Base-by-base conservation (phyloP, 176 grass and related monocot genomes). In the Avena insularis region DNA sequence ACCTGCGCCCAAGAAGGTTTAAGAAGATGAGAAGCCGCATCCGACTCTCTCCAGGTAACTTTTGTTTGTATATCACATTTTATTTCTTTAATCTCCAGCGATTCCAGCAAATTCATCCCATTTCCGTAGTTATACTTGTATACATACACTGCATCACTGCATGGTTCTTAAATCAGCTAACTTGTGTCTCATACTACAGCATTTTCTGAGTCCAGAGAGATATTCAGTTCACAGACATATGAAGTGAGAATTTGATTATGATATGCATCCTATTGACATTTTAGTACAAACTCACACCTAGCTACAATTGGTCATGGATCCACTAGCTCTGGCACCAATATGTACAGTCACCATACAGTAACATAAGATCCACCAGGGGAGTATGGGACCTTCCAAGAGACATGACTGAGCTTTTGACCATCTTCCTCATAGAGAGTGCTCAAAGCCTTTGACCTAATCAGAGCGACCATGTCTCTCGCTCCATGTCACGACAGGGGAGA, bases 361-460 rank as follows among this genome's bases (percentile, higher is more conserved):
- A 82, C 58, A 69, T 43, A 74, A 35, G 33, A 79, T 82, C 55
- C 73, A 83, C 57, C 73, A 21, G 45, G 12, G 20, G 79, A 83
- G 48, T 64, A 21, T 59, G 12, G 20, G 79, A 83, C 83, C 75
- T 82, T 77, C 46, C 54, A 73, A 66, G 54, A 51, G 80, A 80
- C 59, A 87, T 68, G 84, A 70, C 84, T 84, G 74, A 31, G 67
- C 62, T 87, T 84, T 92, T 84, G 87, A 89, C 60, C 60, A 40
- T 69, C 67, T 27, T 78, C 57, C 25, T 55, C 38, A 27, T 72
- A 48, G 9, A 31, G 35, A 84, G 43, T 86, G 33, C 47, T 81
- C 53, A 60, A 80, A n/a, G 40, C 68, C 91, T 83, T 89, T 87
- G 84, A 92, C 80, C 36, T 80, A 38, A 43, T 73, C 15, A 71